Conservation (phyloP, 2,329 filamentous ascomycete species). For the Apiospora arundinis region DNA sequence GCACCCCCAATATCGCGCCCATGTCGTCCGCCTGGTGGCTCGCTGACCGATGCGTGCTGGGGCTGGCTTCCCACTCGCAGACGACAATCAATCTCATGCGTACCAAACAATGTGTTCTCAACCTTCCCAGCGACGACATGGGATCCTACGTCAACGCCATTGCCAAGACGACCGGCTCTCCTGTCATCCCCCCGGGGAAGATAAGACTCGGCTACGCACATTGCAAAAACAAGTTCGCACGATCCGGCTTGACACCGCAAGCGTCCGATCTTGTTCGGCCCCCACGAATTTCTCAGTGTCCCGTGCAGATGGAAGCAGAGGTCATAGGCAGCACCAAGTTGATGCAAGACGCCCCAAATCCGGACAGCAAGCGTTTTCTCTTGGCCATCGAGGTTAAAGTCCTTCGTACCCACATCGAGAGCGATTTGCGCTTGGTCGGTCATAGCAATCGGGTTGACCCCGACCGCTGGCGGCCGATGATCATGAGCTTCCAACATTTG, state of each 20-base stretch:
- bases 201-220: conserved; percentile 40
- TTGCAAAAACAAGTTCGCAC: conserved; percentile 47
- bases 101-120: conserved; percentile 50
- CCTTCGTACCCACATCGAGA: conserved; percentile 42
- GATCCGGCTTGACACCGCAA: conserved; percentile 42
- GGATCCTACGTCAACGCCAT: conserved; percentile 43
- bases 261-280: conserved; percentile 43
- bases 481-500: conserved; percentile 52
- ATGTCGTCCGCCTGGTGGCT: conserved; percentile 55
- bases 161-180: conserved; percentile 45
- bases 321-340: conserved; percentile 41
- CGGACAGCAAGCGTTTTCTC: conserved; percentile 34
- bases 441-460: conserved; percentile 48
- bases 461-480: conserved; percentile 50
- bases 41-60: conserved; percentile 49
- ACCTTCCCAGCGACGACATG: conserved; percentile 46
- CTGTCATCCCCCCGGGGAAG: conserved; percentile 39
- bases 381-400: conserved; percentile 46
- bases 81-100: conserved; percentile 49
- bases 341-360: conserved; percentile 40
- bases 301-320: conserved; percentile 51
- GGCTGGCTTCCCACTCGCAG: conserved; percentile 43
- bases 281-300: conserved; percentile 45
- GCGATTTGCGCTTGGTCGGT: conserved; percentile 43
- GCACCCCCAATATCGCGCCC: conserved; percentile 47